Base-by-base conservation (phyloP, 768 basidiomycete species). In the Podaxis carcinomalis region DNA sequence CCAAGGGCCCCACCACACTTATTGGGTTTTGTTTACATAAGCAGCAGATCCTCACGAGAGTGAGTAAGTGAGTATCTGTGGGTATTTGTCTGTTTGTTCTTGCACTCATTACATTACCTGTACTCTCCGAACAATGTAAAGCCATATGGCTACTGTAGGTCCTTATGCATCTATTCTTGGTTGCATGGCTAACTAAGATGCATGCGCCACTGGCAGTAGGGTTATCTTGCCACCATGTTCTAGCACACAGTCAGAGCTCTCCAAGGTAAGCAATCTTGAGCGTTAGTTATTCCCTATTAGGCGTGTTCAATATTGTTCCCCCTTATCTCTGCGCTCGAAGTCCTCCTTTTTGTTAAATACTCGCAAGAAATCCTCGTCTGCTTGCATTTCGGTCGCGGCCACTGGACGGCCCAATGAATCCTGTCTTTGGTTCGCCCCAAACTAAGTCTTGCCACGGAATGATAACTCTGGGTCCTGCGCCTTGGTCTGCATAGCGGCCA, bases 11-110 rank as follows among this genome's bases (percentile, higher is more conserved):
- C 11, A 49, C 9, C 47, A 21, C 47, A 23, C 6, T 49, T 1
- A 11, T 5, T 65, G 44, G 65, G 60, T 57, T 52, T 40, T 55
- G 27, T 60, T 62, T 59, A 55, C 49, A 50, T 49, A 62, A 52
- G 59, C 49, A 36, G 58, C 5, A 7, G n/a, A 14, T 44, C 4
- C 42, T 16, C 16, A n/a, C 6, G n/a, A n/a, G n/a, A n/a, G n/a
- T n/a, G n/a, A n/a, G n/a, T n/a, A n/a, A n/a, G 28, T 28, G 28
- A 28, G 42, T 49, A 23, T 49, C 2, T 27, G 1, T 32, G 28
- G 1, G n/a, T 27, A 23, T 49, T 49, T 49, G 47, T 14, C n/a
- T 4, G 9, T 49, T 23, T 27, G 47, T 21, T 44, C 19, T n/a
- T 44, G 42, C 42, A 7, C 28, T 32, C 7, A 7, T 32, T 32